Base-by-base conservation (phyloP, 2,329 filamentous ascomycete genomes). In the Colletotrichum falcatum region DNA sequence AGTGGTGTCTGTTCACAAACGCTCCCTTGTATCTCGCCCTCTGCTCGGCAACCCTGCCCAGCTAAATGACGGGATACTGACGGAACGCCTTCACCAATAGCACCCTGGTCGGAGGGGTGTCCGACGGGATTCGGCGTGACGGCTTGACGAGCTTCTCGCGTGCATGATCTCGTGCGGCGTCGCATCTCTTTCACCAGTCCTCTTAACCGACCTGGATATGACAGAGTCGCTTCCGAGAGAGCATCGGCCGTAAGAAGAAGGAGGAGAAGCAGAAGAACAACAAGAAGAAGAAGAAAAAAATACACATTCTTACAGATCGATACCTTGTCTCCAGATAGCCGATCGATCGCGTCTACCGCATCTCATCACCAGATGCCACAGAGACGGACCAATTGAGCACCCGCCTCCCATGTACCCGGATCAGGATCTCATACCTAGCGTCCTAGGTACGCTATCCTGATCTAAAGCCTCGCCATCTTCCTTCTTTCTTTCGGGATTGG, bases 391-490 rank as follows among this genome's bases (percentile, higher is more conserved):
- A 44, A 54, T 54, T 35, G 51, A 46, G 26, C n/a, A 44, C 42
- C 37, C 56, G 37, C 23, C 30, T n/a, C 20, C 28, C 54, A 70
- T 58, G n/a, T n/a, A n/a, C 63, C 64, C 58, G 18, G 56, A 58
- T 51, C 26, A 35, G 37, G 56, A 62, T 62, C 51, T 48, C 42
- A 39, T 30, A 46, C 4, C 44, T n/a, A n/a, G 20, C 1, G 12
- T 9, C 8, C 44, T 46, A 9, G 9, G 44, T 23, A 23, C 20
- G 44, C 44, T 7, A 42, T 58, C 35, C 28, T 67, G 67, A 67
- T 58, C 53, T 64, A 62, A 62, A 62, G 49, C 49, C n/a, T 54
- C 67, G 51, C 58, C 35, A 53, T n/a, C 35, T 28, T 49, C 37
- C 16, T 44, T 26, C 23, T 12, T 39, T 9, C 46, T 30, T 49